Base-by-base conservation (phyloP, 2,329 filamentous ascomycete genomes). In the Emmonsiellopsis sp. region DNA sequence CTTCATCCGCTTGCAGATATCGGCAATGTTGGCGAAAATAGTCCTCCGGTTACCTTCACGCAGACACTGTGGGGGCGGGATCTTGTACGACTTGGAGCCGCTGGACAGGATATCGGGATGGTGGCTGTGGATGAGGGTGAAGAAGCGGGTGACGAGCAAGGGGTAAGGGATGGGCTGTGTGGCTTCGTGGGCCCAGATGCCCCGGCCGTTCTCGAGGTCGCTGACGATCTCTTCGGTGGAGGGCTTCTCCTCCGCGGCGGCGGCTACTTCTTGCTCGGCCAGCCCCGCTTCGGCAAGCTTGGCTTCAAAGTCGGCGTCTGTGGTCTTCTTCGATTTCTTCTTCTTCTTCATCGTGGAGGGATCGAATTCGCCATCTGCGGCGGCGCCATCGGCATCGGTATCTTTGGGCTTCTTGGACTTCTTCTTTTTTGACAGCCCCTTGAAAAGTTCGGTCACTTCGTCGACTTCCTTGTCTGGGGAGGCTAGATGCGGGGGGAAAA, bases 1-100 rank as follows among this genome's bases (percentile, higher is more conserved):
- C 85, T 98, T 98, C 91, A 98, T 97, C 66, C 92, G 85, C 82
- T 95, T 95, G 82, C 90, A 95, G 67, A 98, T 97, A 71, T 98
- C 93, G 70, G 89, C 84, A 68, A 98, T 93, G 79, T 98, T 98
- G 79, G 92, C 93, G 68, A 98, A 98, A 68, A 98, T 95, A 58
- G 93, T 98, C 85, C 95, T 95, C 83, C 95, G 94, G 84, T 98
- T 98, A 72, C 93, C 93, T 90, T 98, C 93, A 77, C 93, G 91
- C 69, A 97, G 84, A 77, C 93, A 97, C 79, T 98, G 93, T 50
- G 93, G 93, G 51, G 93, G 93, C 51, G 93, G 93, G 63, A 98
- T 98, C 84, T 97, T 97, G 84, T 97, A 98, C 74, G 87, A 94
- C 80, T 90, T 93, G 67, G 85, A 84, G 61, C 89, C 89, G 70